Evolutionary conservation across 129 eudicot genomes (phyloP).

Genomic region (Solidago caesia): DNA sequence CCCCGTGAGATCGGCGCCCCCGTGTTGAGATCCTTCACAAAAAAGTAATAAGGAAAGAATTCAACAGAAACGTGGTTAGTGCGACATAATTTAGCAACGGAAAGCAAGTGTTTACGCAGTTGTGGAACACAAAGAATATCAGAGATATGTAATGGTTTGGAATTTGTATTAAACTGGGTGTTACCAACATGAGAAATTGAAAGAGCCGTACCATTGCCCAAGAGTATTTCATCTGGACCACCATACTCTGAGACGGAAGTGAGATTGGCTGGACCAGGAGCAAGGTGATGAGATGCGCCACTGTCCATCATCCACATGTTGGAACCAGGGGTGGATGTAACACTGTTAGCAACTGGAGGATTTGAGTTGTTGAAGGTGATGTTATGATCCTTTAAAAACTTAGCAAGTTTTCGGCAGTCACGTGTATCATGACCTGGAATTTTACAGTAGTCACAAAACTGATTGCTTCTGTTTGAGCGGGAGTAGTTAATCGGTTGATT

Average conservation of each 20-base stretch:
- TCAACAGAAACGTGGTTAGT: neutral
- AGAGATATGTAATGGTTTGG: neutral
- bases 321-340: neutral
- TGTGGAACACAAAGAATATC: neutral
- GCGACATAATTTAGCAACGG: too few relatives aligned
- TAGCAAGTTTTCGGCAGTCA: constrained; percentile 1
- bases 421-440: neutral
- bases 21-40: constrained; percentile 4
- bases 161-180: neutral
- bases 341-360: neutral
- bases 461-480: too few relatives aligned
- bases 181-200: neutral
- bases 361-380: neutral
- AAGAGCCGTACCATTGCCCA: neutral
- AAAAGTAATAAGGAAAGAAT: neutral
- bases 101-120: neutral
- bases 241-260: neutral
- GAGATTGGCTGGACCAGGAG: neutral
- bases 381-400: neutral
- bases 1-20: neutral
- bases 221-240: neutral
- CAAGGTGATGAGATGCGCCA: neutral
- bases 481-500: too few relatives aligned
- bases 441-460: neutral
- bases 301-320: neutral